Evolutionary conservation across 208 protist species (phyloP), one percentile per base, ranked within the genome.

Genomic region (Phytomonas sp.): DNA sequence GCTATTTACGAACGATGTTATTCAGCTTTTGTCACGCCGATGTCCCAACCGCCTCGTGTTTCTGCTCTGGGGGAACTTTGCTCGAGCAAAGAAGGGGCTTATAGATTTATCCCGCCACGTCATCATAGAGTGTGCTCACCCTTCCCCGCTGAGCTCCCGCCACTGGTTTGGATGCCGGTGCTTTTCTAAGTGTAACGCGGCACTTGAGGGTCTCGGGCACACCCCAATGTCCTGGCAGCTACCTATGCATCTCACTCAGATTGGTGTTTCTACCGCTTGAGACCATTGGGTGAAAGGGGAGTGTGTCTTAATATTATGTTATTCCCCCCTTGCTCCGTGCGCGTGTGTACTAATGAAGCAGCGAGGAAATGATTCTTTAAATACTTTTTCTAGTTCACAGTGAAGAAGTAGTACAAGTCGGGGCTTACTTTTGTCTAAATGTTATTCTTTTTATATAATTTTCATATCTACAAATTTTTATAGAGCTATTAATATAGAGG

Each of bases 1-100:
- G 62, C 26, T 37, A 17, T 99, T 99, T 81, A 99, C 98, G 17
- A 96, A 98, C 72, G 88, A 72, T 29, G 88, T 98, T n/a, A 97
- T 99, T 66, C 63, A 75, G 7, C 65, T 70, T 23, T 72, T 99
- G 28, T 93, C 89, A 15, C 63, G 81, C 23, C 71, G 83, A 59
- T 82, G 89, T 53, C 78, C 70, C 5, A 78, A 78, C 33, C 75
- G 82, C 4, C 70, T 98, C 31, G 90, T 97, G n/a, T 99, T 98
- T 84, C 74, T 99, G 31, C 88, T 98, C 13, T 99, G 97, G 97
- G 97, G 98, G 36, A 83, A 76, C 34, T 93, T 91, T 75, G 97
- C 98, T 20, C 74, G 93, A 61, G 96, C 95, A 74, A 98, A 99
- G 74, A 81, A 69, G 64, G 56, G 60, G 17, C 70, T 92, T 20